Base-by-base conservation (phyloP, 768 basidiomycete genomes). In the Lyophyllum shimeji region DNA sequence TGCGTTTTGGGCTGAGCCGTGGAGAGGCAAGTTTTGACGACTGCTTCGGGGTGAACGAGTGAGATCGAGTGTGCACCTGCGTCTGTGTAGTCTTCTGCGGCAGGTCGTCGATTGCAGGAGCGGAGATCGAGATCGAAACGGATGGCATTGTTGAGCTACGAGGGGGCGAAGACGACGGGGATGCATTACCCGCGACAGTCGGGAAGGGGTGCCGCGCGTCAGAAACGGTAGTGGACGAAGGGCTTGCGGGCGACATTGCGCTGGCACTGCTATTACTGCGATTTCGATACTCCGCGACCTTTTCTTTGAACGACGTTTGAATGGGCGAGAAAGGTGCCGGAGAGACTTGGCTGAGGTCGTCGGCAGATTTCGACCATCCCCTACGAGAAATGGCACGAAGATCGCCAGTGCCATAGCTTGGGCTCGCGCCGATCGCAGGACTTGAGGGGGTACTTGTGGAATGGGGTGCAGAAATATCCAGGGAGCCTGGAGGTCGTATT, bases 341-440 rank as follows among this genome's bases (percentile, higher is more conserved):
- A 0, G 76, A 75, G 47, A 84, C 70, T 66, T 81, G 83, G 63
- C 82, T 80, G 49, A 93, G 78, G 67, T 93, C 90, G 65, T 93
- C 90, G 20, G 83, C 89, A 6, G 89, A 91, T 65, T 76, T 84
- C 23, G 89, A 90, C 90, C 90, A 93, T 12, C 79, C 80, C 66
- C 83, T 87, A 63, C 83, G 80, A 0, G 89, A 87, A 9, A 90
- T 83, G 47, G 69, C 73, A 43, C 87, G 83, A 47, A 92, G 76
- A 69, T 92, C 90, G 3, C 88, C 89, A 4, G 82, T 76, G 3
- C 71, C 71, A 12, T 69, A 39, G 40, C 42, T 29, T 7, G 61
- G 59, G 12, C 29, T 57, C 27, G 67, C 58, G 29, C 59, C 50
- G 13, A 62, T 56, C 3, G 64, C 67, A 12, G 76, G 75, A 51